Evolutionary conservation across 1,139 yeast genomes (phyloP).

Genomic region (Blastobotrys aristatus): DNA sequence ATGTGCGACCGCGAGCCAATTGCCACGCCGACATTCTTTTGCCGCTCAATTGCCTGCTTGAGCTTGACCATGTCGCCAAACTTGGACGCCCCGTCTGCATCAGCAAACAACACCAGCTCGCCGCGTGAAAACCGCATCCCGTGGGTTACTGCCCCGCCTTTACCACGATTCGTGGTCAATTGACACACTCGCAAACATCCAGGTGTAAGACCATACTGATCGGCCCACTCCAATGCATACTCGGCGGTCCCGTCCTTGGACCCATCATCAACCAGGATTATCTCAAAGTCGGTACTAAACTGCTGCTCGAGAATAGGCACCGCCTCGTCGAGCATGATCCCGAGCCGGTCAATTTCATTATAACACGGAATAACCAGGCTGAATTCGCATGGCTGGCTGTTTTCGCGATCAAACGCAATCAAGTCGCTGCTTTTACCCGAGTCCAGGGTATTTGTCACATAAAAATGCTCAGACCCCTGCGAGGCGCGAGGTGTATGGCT

Average conservation of each 20-base stretch:
- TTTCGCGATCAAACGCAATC: conserved; percentile 22
- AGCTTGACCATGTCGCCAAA: conserved; percentile 65
- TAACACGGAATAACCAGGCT: conserved; percentile 88
- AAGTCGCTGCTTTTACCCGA: conserved; percentile 21
- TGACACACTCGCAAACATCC: conserved; percentile 65
- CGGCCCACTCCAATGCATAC: conserved; percentile 65
- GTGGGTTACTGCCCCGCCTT: conserved; percentile 97
- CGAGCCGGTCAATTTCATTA: conserved; percentile 73
- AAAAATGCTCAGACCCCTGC: conserved; percentile 47
- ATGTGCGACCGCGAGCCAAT: conserved; percentile 95
- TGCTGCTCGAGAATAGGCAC: conserved; percentile 47
- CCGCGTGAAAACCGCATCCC: conserved; percentile 81
- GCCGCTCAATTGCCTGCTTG: conserved; percentile 40
- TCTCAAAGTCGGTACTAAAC: conserved; percentile 51
- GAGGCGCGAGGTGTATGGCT: conserved; percentile 65
- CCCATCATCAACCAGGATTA: conserved; percentile 87
- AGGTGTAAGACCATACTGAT: conserved; percentile 42
- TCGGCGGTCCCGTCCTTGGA: conserved; percentile 74
- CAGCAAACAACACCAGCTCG: conserved; percentile 74
- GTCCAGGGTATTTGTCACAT: conserved; percentile 37
- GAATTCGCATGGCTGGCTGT: conserved; percentile 31
- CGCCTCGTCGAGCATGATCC: conserved; percentile 73
- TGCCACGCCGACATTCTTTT: conserved; percentile 47
- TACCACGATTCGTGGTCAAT: conserved; percentile 75
- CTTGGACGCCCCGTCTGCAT: conserved; percentile 94